Evolutionary conservation across 805 yeast genomes (phyloP), one percentile per base, ranked within the genome.

Genomic region (Saturnispora gosingensis): DNA sequence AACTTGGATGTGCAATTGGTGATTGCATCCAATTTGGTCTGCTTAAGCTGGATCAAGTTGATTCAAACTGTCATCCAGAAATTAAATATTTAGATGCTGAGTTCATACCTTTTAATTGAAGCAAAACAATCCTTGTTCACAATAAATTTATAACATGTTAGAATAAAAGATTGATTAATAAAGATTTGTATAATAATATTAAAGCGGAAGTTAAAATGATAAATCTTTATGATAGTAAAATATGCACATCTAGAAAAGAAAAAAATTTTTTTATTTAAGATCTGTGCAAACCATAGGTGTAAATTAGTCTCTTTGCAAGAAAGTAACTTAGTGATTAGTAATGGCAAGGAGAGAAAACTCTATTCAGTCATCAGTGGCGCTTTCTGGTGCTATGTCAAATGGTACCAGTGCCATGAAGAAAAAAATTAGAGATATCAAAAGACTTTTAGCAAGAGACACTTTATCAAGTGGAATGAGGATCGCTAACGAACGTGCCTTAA

Each of bases 351-450:
- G 27, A 36, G 53, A 51, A 20, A 39, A 43, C 2, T 44, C 50
- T 20, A 46, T 52, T 2, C 49, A 49, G 25, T 50, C 46, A 20
- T 44, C 56, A 30, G 68, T 66, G 44, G 65, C 66, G 45, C 56
- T 67, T 16, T 61, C 69, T 1, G 54, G 54, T 13, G 68, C 61
- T 18, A 54, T 67, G 47, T 59, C 56, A 25, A 60, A 57, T 48
- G 71, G 69, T 22, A 56, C 64, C 20, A 58, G 85, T 40, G 85
- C 83, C 59, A 76, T 88, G 56, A 87, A 82, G 67, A 88, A 85
- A 72, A 85, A 85, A 68, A 86, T 91, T 56, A 80, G 98, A 70
- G 96, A 91, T 65, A 73, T 88, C 38, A 83, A 85, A 60, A 76
- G 97, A 59, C 70, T 86, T 18, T 70, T 91, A 54, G 56, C 55